phyloP scores from a whole-genome alignment of 192 early-diverging fungal genomes.

The Gryganskiella cystojenkinii region DNA sequence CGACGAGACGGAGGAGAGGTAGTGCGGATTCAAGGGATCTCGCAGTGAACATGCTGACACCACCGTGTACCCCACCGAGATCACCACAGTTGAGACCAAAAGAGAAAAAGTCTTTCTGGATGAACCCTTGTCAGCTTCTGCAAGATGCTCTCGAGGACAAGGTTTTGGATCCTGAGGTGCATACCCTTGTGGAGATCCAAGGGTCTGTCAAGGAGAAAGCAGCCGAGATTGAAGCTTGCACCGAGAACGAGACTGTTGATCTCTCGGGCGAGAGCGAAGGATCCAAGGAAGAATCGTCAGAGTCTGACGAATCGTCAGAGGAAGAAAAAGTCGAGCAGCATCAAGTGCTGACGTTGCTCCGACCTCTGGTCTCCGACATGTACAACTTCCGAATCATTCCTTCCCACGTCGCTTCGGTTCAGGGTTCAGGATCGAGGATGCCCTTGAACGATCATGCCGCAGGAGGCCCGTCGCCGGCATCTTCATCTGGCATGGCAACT shows the following conservation, averaged over 20 bases:
- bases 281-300: not conserved
- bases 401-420: not conserved
- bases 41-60: constrained; percentile 29
- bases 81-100: constrained; percentile 31
- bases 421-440: too few relatives aligned
- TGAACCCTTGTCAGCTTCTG: not conserved
- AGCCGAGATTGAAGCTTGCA: too few relatives aligned
- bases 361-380: constrained; percentile 46
- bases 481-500: not conserved
- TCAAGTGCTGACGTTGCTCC: constrained; percentile 36
- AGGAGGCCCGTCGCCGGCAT: not conserved
- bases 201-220: too few relatives aligned
- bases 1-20: not conserved
- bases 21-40: not conserved
- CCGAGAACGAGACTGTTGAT: not conserved
- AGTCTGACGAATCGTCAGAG: not conserved
- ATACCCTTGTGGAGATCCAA: too few relatives aligned
- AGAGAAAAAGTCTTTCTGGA: too few relatives aligned
- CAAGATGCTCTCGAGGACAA: constrained; percentile 4
- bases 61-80: constrained; percentile 41
- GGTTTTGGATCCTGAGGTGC: too few relatives aligned
- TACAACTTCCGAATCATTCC: constrained; percentile 49
- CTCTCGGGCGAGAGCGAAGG: not conserved
- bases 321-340: constrained; percentile 21
- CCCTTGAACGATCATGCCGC: too few relatives aligned